These are phyloP conservation scores for Dactylellina cionopaga DNA, from an alignment of 2,329 filamentous ascomycete genomes.

Conservation along the genomic window DNA sequence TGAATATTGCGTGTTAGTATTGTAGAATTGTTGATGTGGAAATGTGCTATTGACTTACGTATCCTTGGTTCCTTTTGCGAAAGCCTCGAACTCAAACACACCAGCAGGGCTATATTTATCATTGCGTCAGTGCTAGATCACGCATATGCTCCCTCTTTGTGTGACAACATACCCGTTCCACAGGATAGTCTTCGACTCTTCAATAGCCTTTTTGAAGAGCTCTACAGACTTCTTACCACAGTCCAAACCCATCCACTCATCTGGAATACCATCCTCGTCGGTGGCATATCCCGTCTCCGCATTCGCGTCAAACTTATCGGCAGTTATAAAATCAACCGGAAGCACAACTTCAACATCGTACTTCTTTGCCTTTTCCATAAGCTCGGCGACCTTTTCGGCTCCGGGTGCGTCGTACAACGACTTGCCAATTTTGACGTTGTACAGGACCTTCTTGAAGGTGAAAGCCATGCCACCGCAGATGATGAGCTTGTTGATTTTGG, in stretches of 20 bases:
- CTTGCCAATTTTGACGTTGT: conserved; percentile 87
- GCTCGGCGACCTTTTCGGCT: conserved; percentile 84
- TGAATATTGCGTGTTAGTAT: not conserved
- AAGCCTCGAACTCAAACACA: conserved; percentile 97
- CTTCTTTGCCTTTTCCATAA: conserved; percentile 95
- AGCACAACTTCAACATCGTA: conserved; percentile 95
- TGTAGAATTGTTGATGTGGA: not conserved
- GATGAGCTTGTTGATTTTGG: conserved; percentile 96
- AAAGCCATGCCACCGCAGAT: conserved; percentile 99
- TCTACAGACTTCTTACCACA: conserved; percentile 88
- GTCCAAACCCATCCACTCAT: conserved; percentile 98
- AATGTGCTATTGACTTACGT: conserved; percentile 14
- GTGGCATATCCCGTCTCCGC: conserved; percentile 83
- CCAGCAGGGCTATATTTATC: conserved; percentile 74
- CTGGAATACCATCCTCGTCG: conserved; percentile 87
- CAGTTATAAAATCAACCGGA: conserved; percentile 93
- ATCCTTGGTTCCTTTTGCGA: conserved; percentile 89
- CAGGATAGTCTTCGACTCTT: conserved; percentile 91
- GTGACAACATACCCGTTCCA: conserved; percentile 75
- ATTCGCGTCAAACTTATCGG: conserved; percentile 90
- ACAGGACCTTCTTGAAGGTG: conserved; percentile 99
- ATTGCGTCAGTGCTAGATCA: not conserved
- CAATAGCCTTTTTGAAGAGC: conserved; percentile 87
- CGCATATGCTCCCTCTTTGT: too few relatives aligned
- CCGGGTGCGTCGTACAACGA: conserved; percentile 94